Evolutionary conservation across 2,329 filamentous ascomycete genomes (phyloP).

Genomic region (Aspergillus persii): DNA sequence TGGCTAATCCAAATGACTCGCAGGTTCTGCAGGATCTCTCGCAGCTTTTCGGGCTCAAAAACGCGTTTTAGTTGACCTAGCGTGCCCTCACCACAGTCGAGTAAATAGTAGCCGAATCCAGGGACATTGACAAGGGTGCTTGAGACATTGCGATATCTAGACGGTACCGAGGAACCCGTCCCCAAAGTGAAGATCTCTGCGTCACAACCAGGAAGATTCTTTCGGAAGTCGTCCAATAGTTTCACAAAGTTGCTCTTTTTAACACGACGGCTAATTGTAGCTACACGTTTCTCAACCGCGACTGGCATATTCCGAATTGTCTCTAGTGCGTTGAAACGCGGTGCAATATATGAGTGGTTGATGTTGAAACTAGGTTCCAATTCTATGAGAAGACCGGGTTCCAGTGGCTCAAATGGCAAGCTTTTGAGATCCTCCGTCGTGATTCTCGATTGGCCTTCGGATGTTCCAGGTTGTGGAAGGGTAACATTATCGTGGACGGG

Average conservation of each 20-base stretch:
- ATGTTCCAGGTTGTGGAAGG: slow-evolving; percentile 38
- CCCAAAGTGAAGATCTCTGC: slow-evolving; percentile 83
- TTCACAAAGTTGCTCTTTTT: slow-evolving; percentile 31
- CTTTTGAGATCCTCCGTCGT: slow-evolving; percentile 7
- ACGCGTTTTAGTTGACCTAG: slow-evolving; percentile 79
- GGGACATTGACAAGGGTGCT: slow-evolving; percentile 81
- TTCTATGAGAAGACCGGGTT: slow-evolving; percentile 43
- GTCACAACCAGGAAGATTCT: slow-evolving; percentile 70
- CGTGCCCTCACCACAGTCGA: slow-evolving; percentile 92
- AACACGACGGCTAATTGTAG: slow-evolving; percentile 26
- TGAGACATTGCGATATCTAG: slow-evolving; percentile 94
- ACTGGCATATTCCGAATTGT: slow-evolving; percentile 25
- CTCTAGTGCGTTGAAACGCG: slow-evolving; percentile 24
- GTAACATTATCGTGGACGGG: slow-evolving; percentile 63
- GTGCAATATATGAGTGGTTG: slow-evolving; percentile 30
- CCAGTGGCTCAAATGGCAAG: slow-evolving; percentile 33
- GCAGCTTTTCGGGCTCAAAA: slow-evolving; percentile 63
- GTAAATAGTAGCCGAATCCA: slow-evolving; percentile 78
- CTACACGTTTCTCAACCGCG: slow-evolving; percentile 30
- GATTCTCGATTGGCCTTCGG: slow-evolving; percentile 15
- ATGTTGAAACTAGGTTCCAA: slow-evolving; percentile 47
- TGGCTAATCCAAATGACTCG: slow-evolving; percentile 91
- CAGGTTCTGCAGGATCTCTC: slow-evolving; percentile 72
- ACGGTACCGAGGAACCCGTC: slow-evolving; percentile 85
- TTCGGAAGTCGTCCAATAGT: slow-evolving; percentile 47